Conservation (phyloP, 306 rosid genomes). For the Vigna unguiculata region DNA sequence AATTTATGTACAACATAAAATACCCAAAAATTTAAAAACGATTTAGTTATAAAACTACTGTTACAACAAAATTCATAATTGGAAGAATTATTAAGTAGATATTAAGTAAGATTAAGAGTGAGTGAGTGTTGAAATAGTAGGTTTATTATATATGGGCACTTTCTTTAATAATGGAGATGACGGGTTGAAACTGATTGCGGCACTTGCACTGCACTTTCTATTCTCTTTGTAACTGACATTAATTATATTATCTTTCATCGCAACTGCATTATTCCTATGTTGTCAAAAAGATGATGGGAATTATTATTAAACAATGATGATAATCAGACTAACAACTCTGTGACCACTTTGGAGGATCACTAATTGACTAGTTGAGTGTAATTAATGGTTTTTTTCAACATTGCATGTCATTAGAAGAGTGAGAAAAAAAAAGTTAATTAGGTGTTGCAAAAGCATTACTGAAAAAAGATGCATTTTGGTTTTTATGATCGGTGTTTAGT, state of each 20-base stretch:
- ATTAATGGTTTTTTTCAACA: constrained; percentile 23
- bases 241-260: constrained; percentile 51
- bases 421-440: constrained; percentile 30
- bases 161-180: constrained; percentile 46
- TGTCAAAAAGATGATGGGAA: constrained; percentile 46
- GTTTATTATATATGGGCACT: constrained; percentile 31
- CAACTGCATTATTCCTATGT: constrained; percentile 46
- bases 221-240: constrained; percentile 50
- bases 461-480: constrained; percentile 42
- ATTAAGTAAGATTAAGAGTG: neutral
- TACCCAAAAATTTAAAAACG: no score
- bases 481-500: constrained; percentile 46
- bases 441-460: constrained; percentile 18
- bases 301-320: constrained; percentile 54
- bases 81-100: neutral
- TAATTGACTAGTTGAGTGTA: constrained; percentile 11
- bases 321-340: constrained; percentile 39
- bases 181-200: constrained; percentile 47
- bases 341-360: constrained; percentile 43
- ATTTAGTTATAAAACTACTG: no score
- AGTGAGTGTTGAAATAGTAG: neutral
- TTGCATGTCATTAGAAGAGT: constrained; percentile 37
- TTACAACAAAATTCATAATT: no score
- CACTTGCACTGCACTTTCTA: constrained; percentile 46
- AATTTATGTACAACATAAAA: no score